Percentiles rank a stretch among this genome's conserved stretches.
These are phyloP conservation scores for Solanum ahanhuiri DNA, from an alignment of 257 asterid genomes.

Conservation along the genomic window DNA sequence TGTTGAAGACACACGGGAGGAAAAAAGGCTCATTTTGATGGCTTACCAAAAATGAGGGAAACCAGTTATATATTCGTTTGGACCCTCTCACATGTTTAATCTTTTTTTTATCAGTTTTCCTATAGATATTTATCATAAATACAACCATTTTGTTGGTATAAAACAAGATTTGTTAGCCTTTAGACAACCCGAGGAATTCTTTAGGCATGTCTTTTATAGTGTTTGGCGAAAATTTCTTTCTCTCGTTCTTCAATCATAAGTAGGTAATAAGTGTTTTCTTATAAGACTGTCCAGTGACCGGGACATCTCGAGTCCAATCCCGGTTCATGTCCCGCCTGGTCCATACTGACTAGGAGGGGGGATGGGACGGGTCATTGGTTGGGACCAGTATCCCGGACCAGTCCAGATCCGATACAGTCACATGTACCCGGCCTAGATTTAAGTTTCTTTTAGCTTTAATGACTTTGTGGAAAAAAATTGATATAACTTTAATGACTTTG, in stretches of 20 bases:
- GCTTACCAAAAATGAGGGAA: not conserved
- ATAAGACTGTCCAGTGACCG: not conserved
- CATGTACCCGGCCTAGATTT: not conserved
- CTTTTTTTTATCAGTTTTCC: rapidly evolving
- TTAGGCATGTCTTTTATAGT: not conserved
- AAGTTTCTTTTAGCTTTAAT: not conserved
- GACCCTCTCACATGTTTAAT: not conserved
- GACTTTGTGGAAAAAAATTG: not conserved
- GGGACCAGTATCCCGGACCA: not conserved
- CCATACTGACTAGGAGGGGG: not conserved
- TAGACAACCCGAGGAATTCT: not conserved
- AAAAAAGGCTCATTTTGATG: not conserved
- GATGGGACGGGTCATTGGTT: not conserved
- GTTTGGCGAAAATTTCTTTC: not conserved
- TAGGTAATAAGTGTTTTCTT: not conserved
- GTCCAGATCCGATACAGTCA: not conserved
- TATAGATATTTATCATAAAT: not conserved
- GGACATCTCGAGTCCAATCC: not conserved
- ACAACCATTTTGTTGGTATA: rapidly evolving
- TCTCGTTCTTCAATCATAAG: not conserved
- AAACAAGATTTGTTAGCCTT: not conserved
- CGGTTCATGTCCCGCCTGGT: not conserved
- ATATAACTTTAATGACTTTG: not conserved
- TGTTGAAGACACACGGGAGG: not conserved
- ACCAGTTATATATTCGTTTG: not conserved